phyloP scores from a whole-genome alignment of 768 basidiomycete genomes.

The Fomitopsis serialis region DNA sequence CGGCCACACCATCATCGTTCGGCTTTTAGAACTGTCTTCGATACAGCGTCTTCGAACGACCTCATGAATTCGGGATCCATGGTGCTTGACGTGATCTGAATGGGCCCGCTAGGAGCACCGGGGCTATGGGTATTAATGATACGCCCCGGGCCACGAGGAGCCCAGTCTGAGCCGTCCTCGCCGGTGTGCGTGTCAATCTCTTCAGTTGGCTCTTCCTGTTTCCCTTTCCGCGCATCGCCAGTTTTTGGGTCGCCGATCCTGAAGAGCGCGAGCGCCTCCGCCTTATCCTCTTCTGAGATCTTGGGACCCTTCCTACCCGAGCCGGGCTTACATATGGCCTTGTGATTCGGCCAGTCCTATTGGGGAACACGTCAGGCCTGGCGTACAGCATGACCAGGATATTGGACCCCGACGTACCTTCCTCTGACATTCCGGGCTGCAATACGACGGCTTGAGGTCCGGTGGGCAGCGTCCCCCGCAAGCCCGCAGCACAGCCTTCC shows the following conservation, averaged over 20 bases:
- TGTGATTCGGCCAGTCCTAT: conserved; percentile 1
- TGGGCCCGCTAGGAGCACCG: not conserved
- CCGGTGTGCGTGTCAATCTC: not conserved
- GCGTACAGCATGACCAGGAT: not conserved
- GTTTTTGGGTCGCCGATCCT: not conserved
- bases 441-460: conserved; percentile 15
- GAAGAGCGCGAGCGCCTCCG: not conserved
- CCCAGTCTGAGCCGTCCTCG: no score
- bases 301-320: not conserved
- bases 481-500: conserved; percentile 7
- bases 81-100: not conserved
- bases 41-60: not conserved
- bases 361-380: not conserved
- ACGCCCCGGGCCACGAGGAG: not conserved
- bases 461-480: conserved; percentile 13
- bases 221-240: not conserved
- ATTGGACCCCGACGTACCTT: not conserved
- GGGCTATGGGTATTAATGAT: not conserved
- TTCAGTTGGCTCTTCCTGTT: not conserved
- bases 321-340: not conserved
- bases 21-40: not conserved
- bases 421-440: conserved; percentile 16
- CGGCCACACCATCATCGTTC: no score
- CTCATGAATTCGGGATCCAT: not conserved
- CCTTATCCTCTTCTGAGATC: not conserved